Conservation (phyloP, 306 rosid genomes). For the Vicia sativa region DNA sequence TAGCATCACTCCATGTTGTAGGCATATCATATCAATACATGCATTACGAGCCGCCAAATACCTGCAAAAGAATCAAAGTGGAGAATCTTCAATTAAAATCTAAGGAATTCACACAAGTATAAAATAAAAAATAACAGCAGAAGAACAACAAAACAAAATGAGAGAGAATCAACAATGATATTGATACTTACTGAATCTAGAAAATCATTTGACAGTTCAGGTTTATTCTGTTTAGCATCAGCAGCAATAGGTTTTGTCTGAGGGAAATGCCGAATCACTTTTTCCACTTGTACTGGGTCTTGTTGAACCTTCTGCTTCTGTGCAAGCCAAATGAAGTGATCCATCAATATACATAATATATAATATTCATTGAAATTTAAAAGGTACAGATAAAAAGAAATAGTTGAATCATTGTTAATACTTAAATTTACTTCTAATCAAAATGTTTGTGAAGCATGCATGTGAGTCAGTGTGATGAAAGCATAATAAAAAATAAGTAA, state of each 20-base stretch:
- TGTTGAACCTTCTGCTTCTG: conserved; percentile 77
- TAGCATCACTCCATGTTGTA: conserved; percentile 9
- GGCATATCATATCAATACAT: background rate
- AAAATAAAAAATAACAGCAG: background rate
- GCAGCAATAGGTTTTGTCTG: conserved; percentile 65
- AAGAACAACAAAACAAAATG: background rate
- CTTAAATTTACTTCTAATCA: conserved; percentile 27
- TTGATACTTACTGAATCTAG: conserved; percentile 65
- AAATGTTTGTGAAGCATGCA: conserved; percentile 10
- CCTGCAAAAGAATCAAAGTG: conserved; percentile 48
- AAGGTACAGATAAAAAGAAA: conserved; percentile 14
- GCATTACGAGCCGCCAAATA: conserved; percentile 64
- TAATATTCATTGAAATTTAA: conserved; percentile 8
- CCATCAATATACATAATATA: conserved; percentile 15
- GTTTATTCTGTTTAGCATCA: conserved; percentile 41
- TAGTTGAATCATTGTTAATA: background rate
- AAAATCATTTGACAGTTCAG: conserved; percentile 55
- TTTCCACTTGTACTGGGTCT: conserved; percentile 47
- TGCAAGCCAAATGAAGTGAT: conserved; percentile 31
- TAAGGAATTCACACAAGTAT: background rate
- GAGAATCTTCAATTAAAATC: conserved; percentile 22
- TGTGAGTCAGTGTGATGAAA: conserved; percentile 8
- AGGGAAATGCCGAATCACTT: conserved; percentile 67
- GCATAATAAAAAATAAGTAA: conserved; percentile 12
- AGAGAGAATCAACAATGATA: conserved; percentile 11